Evolutionary conservation across 805 yeast species (phyloP).

Genomic region (Metschnikowia santaceciliae): DNA sequence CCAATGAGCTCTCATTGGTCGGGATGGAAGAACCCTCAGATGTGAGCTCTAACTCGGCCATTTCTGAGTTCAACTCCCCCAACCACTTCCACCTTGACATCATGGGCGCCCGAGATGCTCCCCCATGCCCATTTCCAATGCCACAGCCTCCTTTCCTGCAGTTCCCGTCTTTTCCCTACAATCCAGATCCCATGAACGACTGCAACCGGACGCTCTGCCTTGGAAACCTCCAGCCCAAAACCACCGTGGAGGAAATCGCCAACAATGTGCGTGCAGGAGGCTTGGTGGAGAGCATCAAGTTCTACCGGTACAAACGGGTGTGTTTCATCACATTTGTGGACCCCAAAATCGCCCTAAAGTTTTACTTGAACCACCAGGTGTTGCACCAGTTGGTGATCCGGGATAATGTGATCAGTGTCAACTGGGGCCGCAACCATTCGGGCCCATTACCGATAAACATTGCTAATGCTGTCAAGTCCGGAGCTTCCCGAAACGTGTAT

Average conservation of each 20-base stretch:
- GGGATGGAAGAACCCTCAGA: background rate
- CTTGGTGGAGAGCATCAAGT: conserved; percentile 55
- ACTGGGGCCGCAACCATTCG: conserved; percentile 67
- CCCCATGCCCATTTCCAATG: background rate
- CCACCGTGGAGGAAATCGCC: conserved; percentile 70
- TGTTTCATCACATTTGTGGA: conserved; percentile 72
- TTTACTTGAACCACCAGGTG: conserved; percentile 54
- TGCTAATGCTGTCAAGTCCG: conserved; percentile 60
- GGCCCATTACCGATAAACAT: conserved; percentile 59
- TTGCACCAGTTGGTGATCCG: conserved; percentile 58
- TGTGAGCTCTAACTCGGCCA: background rate
- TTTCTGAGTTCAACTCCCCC: background rate
- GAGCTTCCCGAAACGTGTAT: conserved; percentile 76
- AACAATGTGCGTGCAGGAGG: conserved; percentile 75
- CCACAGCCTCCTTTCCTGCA: background rate
- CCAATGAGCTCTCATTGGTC: background rate
- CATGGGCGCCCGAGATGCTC: background rate
- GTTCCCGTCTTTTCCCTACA: conserved; percentile 10
- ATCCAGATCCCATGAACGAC: conserved; percentile 30
- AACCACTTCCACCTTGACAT: background rate
- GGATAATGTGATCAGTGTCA: conserved; percentile 58
- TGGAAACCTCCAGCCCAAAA: conserved; percentile 60
- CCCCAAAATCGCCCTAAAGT: conserved; percentile 60
- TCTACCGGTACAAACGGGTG: conserved; percentile 48
- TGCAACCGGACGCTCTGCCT: conserved; percentile 66